A percentile compares a stretch with the other conserved stretches of the same genome.
phyloP scores from a whole-genome alignment of 306 rosid species.

The Ormosia semicastrata region DNA sequence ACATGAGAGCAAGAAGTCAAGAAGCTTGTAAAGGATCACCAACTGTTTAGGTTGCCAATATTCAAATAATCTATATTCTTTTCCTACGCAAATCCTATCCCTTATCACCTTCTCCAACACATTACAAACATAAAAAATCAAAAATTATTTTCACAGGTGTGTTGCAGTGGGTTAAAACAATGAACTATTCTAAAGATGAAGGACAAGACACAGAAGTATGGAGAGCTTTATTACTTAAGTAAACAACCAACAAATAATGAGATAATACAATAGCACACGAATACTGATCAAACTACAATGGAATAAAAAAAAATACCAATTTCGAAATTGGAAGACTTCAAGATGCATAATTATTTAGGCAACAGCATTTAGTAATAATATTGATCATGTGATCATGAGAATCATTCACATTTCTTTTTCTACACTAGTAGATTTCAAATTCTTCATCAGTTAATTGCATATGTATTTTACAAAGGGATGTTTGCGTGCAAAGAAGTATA shows the following conservation, averaged over 20 bases:
- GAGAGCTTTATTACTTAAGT: neutral
- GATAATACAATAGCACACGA: neutral
- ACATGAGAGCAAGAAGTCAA: neutral
- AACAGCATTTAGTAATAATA: neutral
- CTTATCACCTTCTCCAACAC: neutral
- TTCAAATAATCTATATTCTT: neutral
- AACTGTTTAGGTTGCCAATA: neutral
- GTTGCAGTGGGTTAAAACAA: neutral
- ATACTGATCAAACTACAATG: neutral
- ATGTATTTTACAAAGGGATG: neutral
- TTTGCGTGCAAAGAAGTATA: neutral
- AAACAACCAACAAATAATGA: neutral
- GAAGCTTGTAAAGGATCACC: constrained; percentile 9
- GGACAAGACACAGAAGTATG: neutral
- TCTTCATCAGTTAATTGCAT: constrained; percentile 13
- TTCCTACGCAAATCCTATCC: neutral
- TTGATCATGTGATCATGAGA: neutral
- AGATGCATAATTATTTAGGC: neutral
- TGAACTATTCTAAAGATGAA: neutral
- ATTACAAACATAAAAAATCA: neutral
- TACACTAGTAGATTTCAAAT: neutral
- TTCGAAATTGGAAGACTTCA: neutral
- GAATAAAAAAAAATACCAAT: neutral
- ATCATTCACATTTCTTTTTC: constrained; percentile 7
- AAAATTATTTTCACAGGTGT: neutral